These are phyloP conservation scores for Capsicum pubescens DNA, from an alignment of 257 asterid genomes.

Conservation along the genomic window DNA sequence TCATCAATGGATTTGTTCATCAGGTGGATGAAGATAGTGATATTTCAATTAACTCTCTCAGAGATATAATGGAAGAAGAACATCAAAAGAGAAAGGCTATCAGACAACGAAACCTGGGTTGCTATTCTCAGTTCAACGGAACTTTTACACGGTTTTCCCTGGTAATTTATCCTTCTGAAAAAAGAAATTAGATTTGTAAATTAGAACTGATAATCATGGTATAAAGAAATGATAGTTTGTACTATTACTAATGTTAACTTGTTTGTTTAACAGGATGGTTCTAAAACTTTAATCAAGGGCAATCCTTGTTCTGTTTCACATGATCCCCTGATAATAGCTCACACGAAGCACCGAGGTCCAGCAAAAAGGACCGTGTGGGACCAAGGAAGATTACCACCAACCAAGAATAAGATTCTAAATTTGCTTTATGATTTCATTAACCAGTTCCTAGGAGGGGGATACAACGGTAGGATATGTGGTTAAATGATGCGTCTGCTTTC, in stretches of 20 bases:
- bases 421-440: constrained; percentile 66
- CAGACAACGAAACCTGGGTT: constrained; percentile 58
- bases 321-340: constrained; percentile 66
- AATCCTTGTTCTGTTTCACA: constrained; percentile 74
- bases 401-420: constrained; percentile 54
- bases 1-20: constrained; percentile 28
- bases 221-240: background rate
- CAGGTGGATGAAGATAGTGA: constrained; percentile 72
- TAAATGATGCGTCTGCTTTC: constrained; percentile 22
- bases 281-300: constrained; percentile 80
- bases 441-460: constrained; percentile 86
- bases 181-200: background rate
- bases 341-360: constrained; percentile 70
- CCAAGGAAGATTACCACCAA: constrained; percentile 64
- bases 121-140: constrained; percentile 81
- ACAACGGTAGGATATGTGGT: constrained; percentile 62
- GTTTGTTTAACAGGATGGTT: constrained; percentile 80
- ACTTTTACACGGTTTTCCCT: constrained; percentile 77
- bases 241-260: constrained; percentile 6
- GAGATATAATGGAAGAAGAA: constrained; percentile 76
- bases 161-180: constrained; percentile 54
- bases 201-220: background rate
- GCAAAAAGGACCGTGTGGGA: constrained; percentile 75
- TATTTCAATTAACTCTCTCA: constrained; percentile 61
- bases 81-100: constrained; percentile 62